These are phyloP conservation scores for Furculomyces boomerangus DNA, from an alignment of 371 early-diverging fungal species.

Conservation along the genomic window DNA sequence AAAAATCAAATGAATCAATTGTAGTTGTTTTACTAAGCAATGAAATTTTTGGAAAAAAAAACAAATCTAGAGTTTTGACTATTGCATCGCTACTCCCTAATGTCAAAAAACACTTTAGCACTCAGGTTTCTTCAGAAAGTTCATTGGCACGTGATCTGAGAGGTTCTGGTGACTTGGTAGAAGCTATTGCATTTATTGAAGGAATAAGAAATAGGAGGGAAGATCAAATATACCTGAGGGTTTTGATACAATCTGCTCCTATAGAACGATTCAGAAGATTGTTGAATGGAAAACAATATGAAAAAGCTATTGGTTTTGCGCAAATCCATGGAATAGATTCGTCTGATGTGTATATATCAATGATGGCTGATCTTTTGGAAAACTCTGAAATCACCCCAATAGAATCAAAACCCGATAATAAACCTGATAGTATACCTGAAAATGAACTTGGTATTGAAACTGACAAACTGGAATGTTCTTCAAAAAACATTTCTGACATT, in stretches of 20 bases:
- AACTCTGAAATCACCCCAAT: not conserved
- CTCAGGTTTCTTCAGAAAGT: not conserved
- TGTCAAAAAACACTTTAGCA: not conserved
- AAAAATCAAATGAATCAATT: too few species aligned
- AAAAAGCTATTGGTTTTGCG: not conserved
- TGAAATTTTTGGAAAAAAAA: not conserved
- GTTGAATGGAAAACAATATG: not conserved
- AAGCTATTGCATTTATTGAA: not conserved
- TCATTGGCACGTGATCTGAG: not conserved
- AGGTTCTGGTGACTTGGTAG: not conserved
- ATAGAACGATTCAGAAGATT: not conserved
- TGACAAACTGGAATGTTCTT: too few species aligned
- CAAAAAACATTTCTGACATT: too few species aligned
- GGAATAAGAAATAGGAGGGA: not conserved
- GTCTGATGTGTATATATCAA: not conserved
- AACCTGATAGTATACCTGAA: too few species aligned
- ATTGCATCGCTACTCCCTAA: not conserved
- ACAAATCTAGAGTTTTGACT: not conserved
- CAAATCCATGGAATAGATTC: not conserved
- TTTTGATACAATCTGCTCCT: not conserved
- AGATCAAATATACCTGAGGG: not conserved
- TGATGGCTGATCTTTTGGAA: not conserved
- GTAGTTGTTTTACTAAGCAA: not conserved
- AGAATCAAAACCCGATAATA: not conserved
- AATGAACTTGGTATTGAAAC: too few species aligned